Percentiles rank a stretch among this genome's conserved stretches.
Conservation (phyloP, 805 yeast species). For the Zygosaccharomyces kombuchaensis region DNA sequence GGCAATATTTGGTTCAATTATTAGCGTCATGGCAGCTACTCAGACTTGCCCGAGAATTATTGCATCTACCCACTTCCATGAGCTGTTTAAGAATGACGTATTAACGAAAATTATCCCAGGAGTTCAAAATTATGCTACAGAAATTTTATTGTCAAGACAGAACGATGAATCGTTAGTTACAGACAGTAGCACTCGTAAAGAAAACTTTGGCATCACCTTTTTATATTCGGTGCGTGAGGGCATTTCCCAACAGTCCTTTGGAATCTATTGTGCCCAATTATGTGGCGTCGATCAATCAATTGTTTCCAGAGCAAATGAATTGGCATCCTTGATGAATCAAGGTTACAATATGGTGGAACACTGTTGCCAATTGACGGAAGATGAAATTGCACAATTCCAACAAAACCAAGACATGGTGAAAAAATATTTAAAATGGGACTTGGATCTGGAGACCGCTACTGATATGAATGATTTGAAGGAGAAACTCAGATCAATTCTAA, state of each 20-base stretch:
- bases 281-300: conserved; percentile 36
- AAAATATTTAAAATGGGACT: conserved; percentile 29
- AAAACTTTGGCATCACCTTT: conserved; percentile 29
- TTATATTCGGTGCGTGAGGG: conserved; percentile 36
- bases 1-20: conserved; percentile 39
- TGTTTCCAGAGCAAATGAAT: conserved; percentile 33
- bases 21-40: conserved; percentile 24
- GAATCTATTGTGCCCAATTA: conserved; percentile 40
- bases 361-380: conserved; percentile 13
- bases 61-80: conserved; percentile 44
- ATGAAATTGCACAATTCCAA: conserved; percentile 18
- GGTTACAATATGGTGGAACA: conserved; percentile 21
- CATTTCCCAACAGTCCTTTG: conserved; percentile 35
- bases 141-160: conserved; percentile 24
- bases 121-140: conserved; percentile 37
- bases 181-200: neutral
- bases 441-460: conserved; percentile 21
- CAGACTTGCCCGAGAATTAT: conserved; percentile 30
- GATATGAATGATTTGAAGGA: conserved; percentile 6
- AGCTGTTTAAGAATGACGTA: conserved; percentile 33
- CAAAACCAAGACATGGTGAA: conserved; percentile 23
- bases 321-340: conserved; percentile 18
- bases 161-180: neutral
- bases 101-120: conserved; percentile 19
- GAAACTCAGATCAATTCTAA: conserved; percentile 8